Conservation (phyloP, 768 basidiomycete species). For the Podaxis pistillaris region DNA sequence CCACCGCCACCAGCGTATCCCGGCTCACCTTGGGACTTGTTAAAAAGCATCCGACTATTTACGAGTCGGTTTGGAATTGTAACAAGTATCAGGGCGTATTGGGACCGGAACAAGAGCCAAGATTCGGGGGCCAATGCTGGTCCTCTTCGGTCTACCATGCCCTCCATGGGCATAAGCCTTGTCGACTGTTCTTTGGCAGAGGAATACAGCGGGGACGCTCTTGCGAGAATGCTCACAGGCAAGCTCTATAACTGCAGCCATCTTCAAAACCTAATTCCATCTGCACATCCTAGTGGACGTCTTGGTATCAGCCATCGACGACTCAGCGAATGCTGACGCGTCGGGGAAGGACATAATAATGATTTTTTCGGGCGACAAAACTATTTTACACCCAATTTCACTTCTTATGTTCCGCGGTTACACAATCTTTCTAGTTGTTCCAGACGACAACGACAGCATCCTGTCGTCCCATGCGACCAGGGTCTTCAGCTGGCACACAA, state of each 20-base stretch:
- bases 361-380: conserved; percentile 5
- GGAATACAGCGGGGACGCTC: conserved; percentile 1
- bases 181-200: conserved; percentile 4
- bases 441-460: not conserved
- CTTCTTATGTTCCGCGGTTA: conserved; percentile 4
- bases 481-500: conserved; percentile 1
- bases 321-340: not conserved
- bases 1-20: conserved; percentile 4
- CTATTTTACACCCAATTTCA: conserved; percentile 4
- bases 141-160: conserved; percentile 1
- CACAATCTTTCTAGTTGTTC: not conserved
- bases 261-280: not conserved
- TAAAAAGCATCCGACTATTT: conserved; percentile 6
- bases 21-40: conserved; percentile 10
- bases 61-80: conserved; percentile 7
- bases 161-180: conserved; percentile 8
- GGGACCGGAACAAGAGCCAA: no score
- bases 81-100: conserved; percentile 2
- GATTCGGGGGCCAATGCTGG: not conserved
- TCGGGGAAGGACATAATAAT: not conserved
- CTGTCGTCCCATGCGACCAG: not conserved
- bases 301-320: conserved; percentile 6
- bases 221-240: conserved; percentile 3
- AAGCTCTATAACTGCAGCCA: not conserved
- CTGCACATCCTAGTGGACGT: not conserved